phyloP scores from a whole-genome alignment of 2,329 filamentous ascomycete genomes.

The Microascus cirrosus region DNA sequence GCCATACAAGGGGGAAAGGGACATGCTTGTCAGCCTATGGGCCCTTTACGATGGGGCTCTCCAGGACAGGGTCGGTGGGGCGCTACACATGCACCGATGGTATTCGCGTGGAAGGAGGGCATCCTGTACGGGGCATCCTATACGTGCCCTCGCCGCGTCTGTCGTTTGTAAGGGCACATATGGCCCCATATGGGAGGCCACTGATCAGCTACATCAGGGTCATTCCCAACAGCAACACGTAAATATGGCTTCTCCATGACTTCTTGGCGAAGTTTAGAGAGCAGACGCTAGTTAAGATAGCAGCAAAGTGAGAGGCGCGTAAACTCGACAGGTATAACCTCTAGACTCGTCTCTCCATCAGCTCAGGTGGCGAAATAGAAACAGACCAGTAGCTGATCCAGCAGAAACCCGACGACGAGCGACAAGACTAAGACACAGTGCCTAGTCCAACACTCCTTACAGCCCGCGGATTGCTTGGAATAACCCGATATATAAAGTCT shows the following conservation, averaged over 20 bases:
- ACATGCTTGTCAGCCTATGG: conserved; percentile 53
- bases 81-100: conserved; percentile 49
- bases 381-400: neutral
- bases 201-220: conserved; percentile 51
- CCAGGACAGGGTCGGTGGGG: conserved; percentile 52
- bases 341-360: neutral
- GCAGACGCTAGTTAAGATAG: neutral
- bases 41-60: conserved; percentile 50
- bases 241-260: neutral
- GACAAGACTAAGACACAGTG: neutral
- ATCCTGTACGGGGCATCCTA: conserved; percentile 26
- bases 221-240: conserved; percentile 24
- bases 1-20: conserved; percentile 41
- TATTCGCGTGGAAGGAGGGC: conserved; percentile 38
- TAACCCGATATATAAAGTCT: neutral
- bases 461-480: neutral
- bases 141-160: neutral
- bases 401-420: neutral
- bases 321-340: neutral
- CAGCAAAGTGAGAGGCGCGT: neutral
- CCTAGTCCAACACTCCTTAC: neutral
- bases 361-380: neutral
- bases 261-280: neutral
- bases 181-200: conserved; percentile 34
- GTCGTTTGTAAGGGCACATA: conserved; percentile 39